Conservation (phyloP, 1,139 yeast species). For the Blastobotrys ciferrii region DNA sequence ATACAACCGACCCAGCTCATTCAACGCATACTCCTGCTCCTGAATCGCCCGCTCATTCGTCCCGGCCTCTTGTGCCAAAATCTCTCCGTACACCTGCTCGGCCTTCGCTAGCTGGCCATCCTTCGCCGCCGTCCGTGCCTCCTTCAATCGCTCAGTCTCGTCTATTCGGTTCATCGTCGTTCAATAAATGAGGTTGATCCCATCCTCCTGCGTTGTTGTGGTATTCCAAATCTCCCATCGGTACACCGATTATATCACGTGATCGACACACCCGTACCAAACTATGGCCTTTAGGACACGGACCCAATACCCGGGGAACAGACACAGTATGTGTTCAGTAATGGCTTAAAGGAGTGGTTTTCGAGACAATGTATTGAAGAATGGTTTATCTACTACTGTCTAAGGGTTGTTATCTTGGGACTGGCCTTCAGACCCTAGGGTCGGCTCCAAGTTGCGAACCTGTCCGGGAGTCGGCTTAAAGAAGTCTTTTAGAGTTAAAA, state of each 20-base stretch:
- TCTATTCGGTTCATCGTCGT: slow-evolving; percentile 11
- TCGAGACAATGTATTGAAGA: no score
- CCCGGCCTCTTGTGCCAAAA: slow-evolving; percentile 39
- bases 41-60: slow-evolving; percentile 42
- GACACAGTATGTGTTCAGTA: no score
- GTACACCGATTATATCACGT: not conserved
- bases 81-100: slow-evolving; percentile 52
- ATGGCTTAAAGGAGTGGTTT: no score
- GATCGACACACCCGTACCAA: not conserved
- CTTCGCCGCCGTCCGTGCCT: slow-evolving; percentile 57
- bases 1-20: slow-evolving; percentile 38
- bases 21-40: slow-evolving; percentile 38
- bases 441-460: no score
- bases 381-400: no score
- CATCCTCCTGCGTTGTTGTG: no score
- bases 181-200: not conserved
- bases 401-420: no score
- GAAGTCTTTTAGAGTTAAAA: no score
- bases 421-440: no score
- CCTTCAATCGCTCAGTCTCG: slow-evolving; percentile 34
- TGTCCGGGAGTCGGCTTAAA: no score
- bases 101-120: slow-evolving; percentile 53
- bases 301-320: no score
- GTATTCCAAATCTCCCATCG: not conserved
- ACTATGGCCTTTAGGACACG: no score